Evolutionary conservation across 2,329 filamentous ascomycete genomes (phyloP), one percentile per base, ranked within the genome.

Genomic region (Falciphora oryzae): DNA sequence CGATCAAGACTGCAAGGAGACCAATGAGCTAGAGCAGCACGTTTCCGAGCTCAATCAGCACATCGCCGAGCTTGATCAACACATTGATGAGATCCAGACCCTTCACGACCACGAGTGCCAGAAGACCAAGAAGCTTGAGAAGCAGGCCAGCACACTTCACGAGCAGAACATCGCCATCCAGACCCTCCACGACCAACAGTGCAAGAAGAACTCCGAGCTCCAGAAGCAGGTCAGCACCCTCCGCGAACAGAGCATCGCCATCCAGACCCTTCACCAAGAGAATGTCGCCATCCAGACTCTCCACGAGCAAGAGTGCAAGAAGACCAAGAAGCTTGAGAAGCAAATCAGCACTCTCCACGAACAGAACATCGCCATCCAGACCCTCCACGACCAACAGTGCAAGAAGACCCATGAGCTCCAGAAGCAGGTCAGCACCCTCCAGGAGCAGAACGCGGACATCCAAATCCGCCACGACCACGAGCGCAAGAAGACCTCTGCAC

Each of bases 311-410:
- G 31, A 25, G 29, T 25, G 31, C 59, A 27, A 61, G 32, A 32
- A 38, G 7, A 28, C n/a, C 18, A 25, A 28, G 22, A 31, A 61
- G 14, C 59, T 61, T 10, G 25, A 61, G 32, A 27, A 61, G 27
- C 59, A 61, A 31, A 38, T 38, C 38, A n/a, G 32, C 31, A 27
- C n/a, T 1, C 32, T 61, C n/a, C 59, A 38, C n/a, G 59, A 61
- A 14, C 32, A 61, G 29, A 61, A 61, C n/a, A 25, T 3, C 3
- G n/a, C n/a, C 14, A 28, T 61, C 4, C 59, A 61, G 31, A 27
- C 18, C n/a, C 32, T 27, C 7, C 32, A 61, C 32, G 14, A 61
- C 14, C 22, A 32, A n/a, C 27, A 38, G 59, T n/a, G 38, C 38
- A 27, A 27, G 25, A 16, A 16, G 31, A 38, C 38, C 16, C n/a